Evolutionary conservation across 2,329 filamentous ascomycete species (phyloP), one percentile per base, ranked within the genome.

Genomic region (Aspergillus chevalieri): DNA sequence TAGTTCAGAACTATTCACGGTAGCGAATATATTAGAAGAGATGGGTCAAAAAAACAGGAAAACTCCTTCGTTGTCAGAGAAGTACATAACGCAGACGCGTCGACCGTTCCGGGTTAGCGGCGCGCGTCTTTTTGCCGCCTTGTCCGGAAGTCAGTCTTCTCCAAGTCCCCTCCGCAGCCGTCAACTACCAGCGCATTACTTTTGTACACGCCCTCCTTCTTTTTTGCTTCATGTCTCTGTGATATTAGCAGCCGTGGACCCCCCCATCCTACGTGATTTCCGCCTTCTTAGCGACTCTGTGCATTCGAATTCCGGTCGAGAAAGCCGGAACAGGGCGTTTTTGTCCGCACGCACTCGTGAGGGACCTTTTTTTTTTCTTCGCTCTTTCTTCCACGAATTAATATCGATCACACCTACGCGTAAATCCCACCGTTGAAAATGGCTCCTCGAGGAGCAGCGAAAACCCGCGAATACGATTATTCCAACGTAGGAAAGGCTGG

Each of bases 401-500:
- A 44, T 39, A 30, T 33, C 45, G 26, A 47, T 34, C 46, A 44
- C 22, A 26, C 26, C 41, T 36, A n/a, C 28, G 26, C 43, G 24
- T 48, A 47, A 51, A 44, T 41, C 26, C 33, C 9, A 55, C 56
- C 52, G 52, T 49, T 49, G 46, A 61, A 47, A 46, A 71, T 69
- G 58, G 68, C 70, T 61, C 65, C 67, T 52, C 65, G 71, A 56
- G 67, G 66, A 50, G 62, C 65, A 44, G 59, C 61, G 36, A 74
- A 73, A 60, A 58, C 67, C 51, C 72, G 72, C 62, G 72, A 74
- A 47, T 70, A 70, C 57, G 72, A 77, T 54, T 77, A 72, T 55
- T 73, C 72, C 36, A 73, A 74, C 54, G 65, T 76, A 45, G 74
- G 74, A 33, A 74, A 70, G 52, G 64, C 65, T 47, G 74, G 74